Evolutionary conservation across 2,329 filamentous ascomycete genomes (phyloP).

Genomic region (Didymella pinodella): DNA sequence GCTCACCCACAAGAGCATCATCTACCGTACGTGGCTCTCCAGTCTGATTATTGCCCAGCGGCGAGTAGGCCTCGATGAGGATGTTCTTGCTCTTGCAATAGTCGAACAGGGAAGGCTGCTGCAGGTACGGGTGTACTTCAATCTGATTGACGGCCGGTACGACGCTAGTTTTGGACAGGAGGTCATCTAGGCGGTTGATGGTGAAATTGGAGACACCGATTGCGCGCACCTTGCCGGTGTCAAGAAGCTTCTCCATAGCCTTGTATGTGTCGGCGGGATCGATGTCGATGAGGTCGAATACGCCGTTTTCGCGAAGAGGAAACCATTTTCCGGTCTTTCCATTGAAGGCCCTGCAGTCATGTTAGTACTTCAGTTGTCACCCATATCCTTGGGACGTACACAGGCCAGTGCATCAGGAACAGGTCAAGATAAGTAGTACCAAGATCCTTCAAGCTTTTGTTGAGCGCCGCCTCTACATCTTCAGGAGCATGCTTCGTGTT

Average conservation of each 20-base stretch:
- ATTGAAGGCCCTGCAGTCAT: constrained; percentile 26
- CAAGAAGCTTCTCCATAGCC: constrained; percentile 72
- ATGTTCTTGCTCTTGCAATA: constrained; percentile 76
- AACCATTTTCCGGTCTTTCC: constrained; percentile 47
- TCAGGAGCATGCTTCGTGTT: constrained; percentile 76
- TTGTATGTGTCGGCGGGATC: constrained; percentile 79
- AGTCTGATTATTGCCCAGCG: constrained; percentile 71
- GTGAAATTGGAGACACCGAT: constrained; percentile 87
- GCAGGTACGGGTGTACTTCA: constrained; percentile 69
- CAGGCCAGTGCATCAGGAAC: constrained; percentile 72
- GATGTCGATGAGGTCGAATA: constrained; percentile 76
- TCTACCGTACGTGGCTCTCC: constrained; percentile 63
- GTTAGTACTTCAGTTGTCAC: background rate
- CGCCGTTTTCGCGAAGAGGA: constrained; percentile 59
- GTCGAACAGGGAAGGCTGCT: constrained; percentile 61
- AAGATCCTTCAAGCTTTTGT: constrained; percentile 67
- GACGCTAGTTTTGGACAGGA: constrained; percentile 67
- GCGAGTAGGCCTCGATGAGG: constrained; percentile 75
- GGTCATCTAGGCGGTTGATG: constrained; percentile 75
- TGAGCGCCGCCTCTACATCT: constrained; percentile 63
- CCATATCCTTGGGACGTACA: constrained; percentile 17
- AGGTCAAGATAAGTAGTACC: constrained; percentile 71
- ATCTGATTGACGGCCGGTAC: constrained; percentile 79
- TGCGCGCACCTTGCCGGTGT: constrained; percentile 73
- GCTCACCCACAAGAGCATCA: constrained; percentile 28